Conservation (phyloP, 164 flowering plant species). For the Magnolia kwangsiensis region DNA sequence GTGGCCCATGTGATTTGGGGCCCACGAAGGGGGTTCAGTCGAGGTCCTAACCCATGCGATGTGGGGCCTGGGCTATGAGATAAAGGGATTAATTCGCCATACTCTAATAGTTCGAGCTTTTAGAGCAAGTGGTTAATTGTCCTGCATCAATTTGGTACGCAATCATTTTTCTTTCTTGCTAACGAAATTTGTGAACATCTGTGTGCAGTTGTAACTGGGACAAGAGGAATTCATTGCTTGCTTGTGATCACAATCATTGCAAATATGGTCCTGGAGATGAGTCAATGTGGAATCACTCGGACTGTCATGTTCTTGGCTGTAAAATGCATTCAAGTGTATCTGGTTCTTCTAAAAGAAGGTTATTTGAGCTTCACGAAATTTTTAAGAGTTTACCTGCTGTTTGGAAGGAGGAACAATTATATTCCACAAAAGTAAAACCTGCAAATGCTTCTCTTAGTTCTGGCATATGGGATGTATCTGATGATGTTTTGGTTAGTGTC, state of each 20-base stretch:
- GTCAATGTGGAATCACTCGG: slow-evolving; percentile 47
- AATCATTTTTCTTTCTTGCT: slow-evolving; percentile 8
- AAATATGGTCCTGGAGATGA: slow-evolving; percentile 15
- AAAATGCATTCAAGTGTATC: slow-evolving; percentile 37
- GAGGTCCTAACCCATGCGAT: no score
- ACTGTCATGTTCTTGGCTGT: slow-evolving; percentile 85
- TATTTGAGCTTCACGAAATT: slow-evolving; percentile 86
- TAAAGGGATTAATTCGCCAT: no score
- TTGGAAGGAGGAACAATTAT: slow-evolving; percentile 25
- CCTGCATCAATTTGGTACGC: not conserved
- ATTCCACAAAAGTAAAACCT: slow-evolving; percentile 43
- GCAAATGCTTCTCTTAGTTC: slow-evolving; percentile 34
- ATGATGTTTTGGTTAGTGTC: slow-evolving; percentile 63
- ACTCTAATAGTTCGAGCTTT: no score
- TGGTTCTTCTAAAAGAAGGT: slow-evolving; percentile 40
- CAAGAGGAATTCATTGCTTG: slow-evolving; percentile 45
- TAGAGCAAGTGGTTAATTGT: no score
- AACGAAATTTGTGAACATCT: slow-evolving; percentile 7
- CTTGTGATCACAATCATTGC: slow-evolving; percentile 8
- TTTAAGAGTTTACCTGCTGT: slow-evolving; percentile 73
- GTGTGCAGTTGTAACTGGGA: slow-evolving; percentile 83
- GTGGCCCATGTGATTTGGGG: no score
- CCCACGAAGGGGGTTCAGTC: no score
- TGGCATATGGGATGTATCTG: slow-evolving; percentile 73
- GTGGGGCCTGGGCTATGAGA: no score